These are phyloP conservation scores for Trichoderma gracile DNA, from an alignment of 2,329 filamentous ascomycete species.

Conservation along the genomic window DNA sequence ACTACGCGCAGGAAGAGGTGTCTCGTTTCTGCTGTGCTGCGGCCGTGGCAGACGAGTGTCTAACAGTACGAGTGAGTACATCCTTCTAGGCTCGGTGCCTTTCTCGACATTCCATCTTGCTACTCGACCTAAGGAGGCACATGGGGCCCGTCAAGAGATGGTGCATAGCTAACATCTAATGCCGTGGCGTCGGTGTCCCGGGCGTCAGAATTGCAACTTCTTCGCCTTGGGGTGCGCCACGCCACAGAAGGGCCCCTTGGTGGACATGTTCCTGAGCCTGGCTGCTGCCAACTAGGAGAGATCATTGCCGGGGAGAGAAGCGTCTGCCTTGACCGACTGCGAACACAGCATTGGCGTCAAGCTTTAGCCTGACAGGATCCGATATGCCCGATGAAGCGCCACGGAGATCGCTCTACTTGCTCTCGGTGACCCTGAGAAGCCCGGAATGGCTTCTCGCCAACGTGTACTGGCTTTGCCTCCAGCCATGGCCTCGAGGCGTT, in stretches of 20 bases:
- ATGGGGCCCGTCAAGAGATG: background rate
- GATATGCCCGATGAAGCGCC: background rate
- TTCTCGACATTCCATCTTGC: background rate
- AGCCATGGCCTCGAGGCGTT: background rate
- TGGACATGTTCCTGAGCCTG: too few relatives aligned
- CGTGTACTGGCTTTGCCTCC: background rate
- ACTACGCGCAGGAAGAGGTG: too few relatives aligned
- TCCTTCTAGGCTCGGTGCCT: too few relatives aligned
- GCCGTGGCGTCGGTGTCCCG: background rate
- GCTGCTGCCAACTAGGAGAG: too few relatives aligned
- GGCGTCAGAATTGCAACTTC: background rate
- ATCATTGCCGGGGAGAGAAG: background rate
- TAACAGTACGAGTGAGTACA: too few relatives aligned
- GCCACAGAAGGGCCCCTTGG: background rate
- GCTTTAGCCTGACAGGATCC: background rate
- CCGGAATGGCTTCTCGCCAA: background rate
- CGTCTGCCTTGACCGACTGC: background rate
- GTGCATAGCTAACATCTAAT: background rate
- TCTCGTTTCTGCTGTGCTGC: too few relatives aligned
- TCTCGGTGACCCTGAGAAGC: background rate
- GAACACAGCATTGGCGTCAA: background rate
- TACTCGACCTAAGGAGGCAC: background rate
- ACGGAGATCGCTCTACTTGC: background rate
- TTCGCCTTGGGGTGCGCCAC: background rate
- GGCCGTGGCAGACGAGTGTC: too few relatives aligned